These are phyloP conservation scores for Hyparrhenia diplandra DNA, from an alignment of 176 grass and related monocot genomes.

Conservation along the genomic window DNA sequence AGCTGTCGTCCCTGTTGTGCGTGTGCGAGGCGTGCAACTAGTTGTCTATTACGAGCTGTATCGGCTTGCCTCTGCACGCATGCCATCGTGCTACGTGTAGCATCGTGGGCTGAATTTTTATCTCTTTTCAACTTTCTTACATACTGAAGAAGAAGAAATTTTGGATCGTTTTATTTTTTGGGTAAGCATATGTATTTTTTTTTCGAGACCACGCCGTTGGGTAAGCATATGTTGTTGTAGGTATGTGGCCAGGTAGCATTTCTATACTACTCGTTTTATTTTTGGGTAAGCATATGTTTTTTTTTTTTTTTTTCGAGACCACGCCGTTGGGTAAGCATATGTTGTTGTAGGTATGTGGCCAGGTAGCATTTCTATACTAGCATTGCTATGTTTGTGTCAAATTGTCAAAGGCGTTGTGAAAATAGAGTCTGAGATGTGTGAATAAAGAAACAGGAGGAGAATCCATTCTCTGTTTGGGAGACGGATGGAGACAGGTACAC, in stretches of 20 bases:
- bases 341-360: background rate
- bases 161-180: too few relatives aligned
- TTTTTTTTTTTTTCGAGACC: too few relatives aligned
- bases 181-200: background rate
- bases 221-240: too few relatives aligned
- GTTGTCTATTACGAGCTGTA: background rate
- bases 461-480: too few relatives aligned
- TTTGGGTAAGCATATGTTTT: too few relatives aligned
- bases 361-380: background rate
- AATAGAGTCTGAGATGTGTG: background rate
- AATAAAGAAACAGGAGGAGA: background rate
- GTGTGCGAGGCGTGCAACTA: background rate
- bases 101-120: background rate
- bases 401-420: too few relatives aligned
- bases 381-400: background rate
- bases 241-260: background rate
- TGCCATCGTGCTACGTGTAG: conserved; percentile 1
- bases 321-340: too few relatives aligned
- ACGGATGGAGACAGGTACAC: too few relatives aligned
- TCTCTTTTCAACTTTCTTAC: too few relatives aligned
- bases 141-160: too few relatives aligned
- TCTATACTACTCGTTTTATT: too few relatives aligned
- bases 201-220: too few relatives aligned
- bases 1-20: conserved; percentile 25
- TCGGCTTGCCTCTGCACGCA: background rate